phyloP scores from a whole-genome alignment of 352 stramenopile species.

The Aphanomyces stellatus region DNA sequence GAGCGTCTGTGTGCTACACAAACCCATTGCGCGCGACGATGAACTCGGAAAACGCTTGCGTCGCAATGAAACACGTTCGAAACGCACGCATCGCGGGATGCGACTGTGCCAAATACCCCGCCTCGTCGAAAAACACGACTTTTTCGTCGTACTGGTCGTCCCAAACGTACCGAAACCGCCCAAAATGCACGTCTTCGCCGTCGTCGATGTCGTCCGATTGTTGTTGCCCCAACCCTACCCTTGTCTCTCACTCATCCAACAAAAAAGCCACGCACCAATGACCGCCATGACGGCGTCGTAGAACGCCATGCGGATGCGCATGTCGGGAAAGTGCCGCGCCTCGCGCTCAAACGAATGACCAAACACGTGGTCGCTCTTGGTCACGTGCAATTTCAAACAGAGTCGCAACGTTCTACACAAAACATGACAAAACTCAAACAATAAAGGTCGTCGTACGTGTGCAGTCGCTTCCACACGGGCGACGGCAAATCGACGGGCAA shows the following conservation, averaged over 20 bases:
- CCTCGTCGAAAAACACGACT: conserved; percentile 80
- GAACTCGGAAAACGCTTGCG: conserved; percentile 78
- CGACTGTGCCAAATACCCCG: conserved; percentile 72
- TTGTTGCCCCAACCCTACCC: background rate
- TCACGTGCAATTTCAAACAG: conserved; percentile 65
- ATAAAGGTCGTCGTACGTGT: background rate
- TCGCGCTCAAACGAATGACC: conserved; percentile 59
- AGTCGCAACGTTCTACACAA: background rate
- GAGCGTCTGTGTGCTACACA: conserved; percentile 11
- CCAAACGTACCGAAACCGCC: conserved; percentile 78
- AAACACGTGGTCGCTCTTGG: conserved; percentile 66
- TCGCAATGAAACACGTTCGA: conserved; percentile 76
- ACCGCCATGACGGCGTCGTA: conserved; percentile 52
- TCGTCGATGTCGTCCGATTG: background rate
- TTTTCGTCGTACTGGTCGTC: conserved; percentile 74
- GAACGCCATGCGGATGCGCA: conserved; percentile 60
- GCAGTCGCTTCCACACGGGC: background rate
- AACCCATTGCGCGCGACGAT: conserved; percentile 77
- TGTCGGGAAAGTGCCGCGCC: conserved; percentile 62
- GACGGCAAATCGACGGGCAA: background rate
- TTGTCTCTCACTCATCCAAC: background rate
- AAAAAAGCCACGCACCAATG: conserved; percentile 33
- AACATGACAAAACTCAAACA: background rate
- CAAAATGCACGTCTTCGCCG: conserved; percentile 36
- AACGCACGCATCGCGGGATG: conserved; percentile 68